Percentiles rank a stretch among this genome's conserved stretches.
These are phyloP conservation scores for Alternaria arborescens DNA, from an alignment of 2,329 filamentous ascomycete species.

Conservation along the genomic window DNA sequence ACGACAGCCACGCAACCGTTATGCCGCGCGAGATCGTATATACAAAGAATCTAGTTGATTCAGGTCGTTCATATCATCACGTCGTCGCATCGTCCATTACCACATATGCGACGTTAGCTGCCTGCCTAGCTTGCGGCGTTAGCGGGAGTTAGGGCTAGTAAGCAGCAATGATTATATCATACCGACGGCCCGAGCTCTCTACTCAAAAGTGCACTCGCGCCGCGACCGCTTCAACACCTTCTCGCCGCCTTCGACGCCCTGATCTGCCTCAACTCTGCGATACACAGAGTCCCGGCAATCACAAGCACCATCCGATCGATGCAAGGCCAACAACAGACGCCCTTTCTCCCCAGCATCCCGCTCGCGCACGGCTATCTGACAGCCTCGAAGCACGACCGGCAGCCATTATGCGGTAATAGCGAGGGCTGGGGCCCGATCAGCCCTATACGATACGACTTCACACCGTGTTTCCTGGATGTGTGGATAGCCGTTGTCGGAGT, in stretches of 20 bases:
- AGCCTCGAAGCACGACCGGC: slow-evolving; percentile 55
- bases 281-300: slow-evolving; percentile 34
- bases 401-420: slow-evolving; percentile 84
- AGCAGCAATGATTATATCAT: slow-evolving; percentile 22
- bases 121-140: slow-evolving; percentile 7
- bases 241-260: slow-evolving; percentile 23
- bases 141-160: slow-evolving; percentile 17
- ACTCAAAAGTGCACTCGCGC: slow-evolving; percentile 19
- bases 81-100: slow-evolving; percentile 1
- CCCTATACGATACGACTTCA: slow-evolving; percentile 88
- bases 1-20: background rate
- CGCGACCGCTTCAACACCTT: slow-evolving; percentile 4
- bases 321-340: slow-evolving; percentile 50
- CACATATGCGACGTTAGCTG: background rate
- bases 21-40: background rate
- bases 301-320: slow-evolving; percentile 41
- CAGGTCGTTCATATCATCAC: background rate
- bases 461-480: slow-evolving; percentile 95
- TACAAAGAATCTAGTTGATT: background rate
- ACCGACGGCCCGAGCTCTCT: slow-evolving; percentile 17
- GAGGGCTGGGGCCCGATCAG: slow-evolving; percentile 98
- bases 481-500: slow-evolving; percentile 81
- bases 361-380: slow-evolving; percentile 63
- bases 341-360: slow-evolving; percentile 41
- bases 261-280: slow-evolving; percentile 30